Conservation (phyloP, 345 rosid species). For the Rhodamnia argentea region DNA sequence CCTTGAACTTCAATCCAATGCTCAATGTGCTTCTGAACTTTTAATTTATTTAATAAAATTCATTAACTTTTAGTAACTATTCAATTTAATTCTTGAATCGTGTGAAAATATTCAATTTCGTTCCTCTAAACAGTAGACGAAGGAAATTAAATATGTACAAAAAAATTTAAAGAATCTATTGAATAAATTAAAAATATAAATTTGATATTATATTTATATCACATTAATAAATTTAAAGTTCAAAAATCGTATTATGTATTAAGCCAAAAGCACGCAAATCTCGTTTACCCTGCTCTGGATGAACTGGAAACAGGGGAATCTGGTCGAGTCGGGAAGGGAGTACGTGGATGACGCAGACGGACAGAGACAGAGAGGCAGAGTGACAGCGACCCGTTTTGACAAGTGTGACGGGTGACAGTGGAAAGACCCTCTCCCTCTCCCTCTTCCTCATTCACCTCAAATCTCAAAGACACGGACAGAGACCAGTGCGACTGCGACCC, state of each 20-base stretch:
- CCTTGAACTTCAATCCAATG: too few species aligned
- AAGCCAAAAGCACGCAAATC: fast-evolving
- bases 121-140: too few species aligned
- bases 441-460: not conserved
- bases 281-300: not conserved
- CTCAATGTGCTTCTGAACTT: too few species aligned
- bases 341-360: not conserved
- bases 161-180: fast-evolving
- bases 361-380: not conserved
- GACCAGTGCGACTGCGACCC: not conserved
- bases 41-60: too few species aligned
- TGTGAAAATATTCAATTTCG: too few species aligned
- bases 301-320: not conserved
- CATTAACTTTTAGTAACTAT: too few species aligned
- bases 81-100: too few species aligned
- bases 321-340: not conserved
- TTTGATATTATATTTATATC: too few species aligned
- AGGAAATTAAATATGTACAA: too few species aligned
- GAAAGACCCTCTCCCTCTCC: not conserved
- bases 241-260: too few species aligned
- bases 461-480: not conserved
- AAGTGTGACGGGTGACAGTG: not conserved
- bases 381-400: not conserved
- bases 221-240: too few species aligned
- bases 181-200: too few species aligned